Conservation (phyloP, 164 flowering plant species). For the Vitis rupestris region DNA sequence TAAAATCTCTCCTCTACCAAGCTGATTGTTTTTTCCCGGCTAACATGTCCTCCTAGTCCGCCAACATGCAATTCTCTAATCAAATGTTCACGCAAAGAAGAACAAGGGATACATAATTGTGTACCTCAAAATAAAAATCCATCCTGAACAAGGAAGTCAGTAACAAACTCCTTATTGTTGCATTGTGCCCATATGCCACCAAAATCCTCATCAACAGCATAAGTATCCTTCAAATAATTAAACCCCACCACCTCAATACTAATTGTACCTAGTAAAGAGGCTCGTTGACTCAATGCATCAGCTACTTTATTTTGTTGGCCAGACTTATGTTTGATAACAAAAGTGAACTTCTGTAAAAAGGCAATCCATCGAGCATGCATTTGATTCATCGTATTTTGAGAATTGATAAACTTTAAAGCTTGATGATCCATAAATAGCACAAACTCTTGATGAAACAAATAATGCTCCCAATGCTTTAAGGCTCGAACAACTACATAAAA, state of each 20-base stretch:
- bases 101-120: background rate
- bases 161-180: background rate
- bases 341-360: conserved; percentile 6
- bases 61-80: background rate
- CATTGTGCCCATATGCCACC: background rate
- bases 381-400: background rate
- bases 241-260: background rate
- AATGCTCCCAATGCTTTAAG: conserved; percentile 7
- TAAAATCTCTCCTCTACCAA: background rate
- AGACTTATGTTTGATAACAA: conserved; percentile 1
- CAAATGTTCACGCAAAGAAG: background rate
- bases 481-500: background rate
- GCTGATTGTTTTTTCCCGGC: background rate
- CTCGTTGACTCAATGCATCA: background rate
- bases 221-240: background rate
- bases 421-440: conserved; percentile 9
- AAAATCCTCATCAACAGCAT: background rate
- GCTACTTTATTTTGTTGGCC: background rate
- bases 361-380: conserved; percentile 10
- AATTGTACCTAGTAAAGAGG: background rate
- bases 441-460: conserved; percentile 9
- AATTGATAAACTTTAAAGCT: conserved; percentile 7
- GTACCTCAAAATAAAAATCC: conserved; percentile 5
- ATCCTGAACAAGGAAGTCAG: background rate
- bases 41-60: background rate